Evolutionary conservation across 306 rosid genomes (phyloP).

Genomic region (Prunus persica): DNA sequence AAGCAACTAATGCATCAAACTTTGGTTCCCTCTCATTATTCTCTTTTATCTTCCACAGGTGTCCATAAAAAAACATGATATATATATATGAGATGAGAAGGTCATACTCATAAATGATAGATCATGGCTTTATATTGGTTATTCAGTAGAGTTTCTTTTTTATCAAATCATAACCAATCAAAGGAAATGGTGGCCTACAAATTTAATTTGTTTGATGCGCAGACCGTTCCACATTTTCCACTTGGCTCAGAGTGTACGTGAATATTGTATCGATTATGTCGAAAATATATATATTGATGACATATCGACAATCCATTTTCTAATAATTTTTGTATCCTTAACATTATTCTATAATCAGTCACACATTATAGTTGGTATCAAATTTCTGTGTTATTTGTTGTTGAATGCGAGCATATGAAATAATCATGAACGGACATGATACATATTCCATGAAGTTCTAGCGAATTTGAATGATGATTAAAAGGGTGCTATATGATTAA

Average conservation of each 20-base stretch:
- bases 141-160: neutral
- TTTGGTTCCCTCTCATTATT: neutral
- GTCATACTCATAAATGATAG: neutral
- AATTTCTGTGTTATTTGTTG: neutral
- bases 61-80: constrained; percentile 1
- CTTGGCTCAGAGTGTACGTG: neutral
- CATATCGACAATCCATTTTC: too few relatives aligned
- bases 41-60: constrained; percentile 18
- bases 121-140: constrained; percentile 3
- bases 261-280: too few relatives aligned
- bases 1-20: constrained; percentile 17
- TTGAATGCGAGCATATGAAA: too few relatives aligned
- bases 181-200: constrained; percentile 18
- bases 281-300: too few relatives aligned
- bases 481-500: neutral
- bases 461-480: neutral
- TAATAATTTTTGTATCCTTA: neutral
- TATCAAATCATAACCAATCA: constrained; percentile 30
- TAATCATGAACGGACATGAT: neutral
- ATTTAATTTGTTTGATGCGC: constrained; percentile 11
- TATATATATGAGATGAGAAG: neutral
- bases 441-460: neutral
- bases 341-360: neutral
- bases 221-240: constrained; percentile 21
- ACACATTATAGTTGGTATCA: neutral